These are phyloP conservation scores for Colletotrichum endophyticum DNA, from an alignment of 2,329 filamentous ascomycete species.

Conservation along the genomic window DNA sequence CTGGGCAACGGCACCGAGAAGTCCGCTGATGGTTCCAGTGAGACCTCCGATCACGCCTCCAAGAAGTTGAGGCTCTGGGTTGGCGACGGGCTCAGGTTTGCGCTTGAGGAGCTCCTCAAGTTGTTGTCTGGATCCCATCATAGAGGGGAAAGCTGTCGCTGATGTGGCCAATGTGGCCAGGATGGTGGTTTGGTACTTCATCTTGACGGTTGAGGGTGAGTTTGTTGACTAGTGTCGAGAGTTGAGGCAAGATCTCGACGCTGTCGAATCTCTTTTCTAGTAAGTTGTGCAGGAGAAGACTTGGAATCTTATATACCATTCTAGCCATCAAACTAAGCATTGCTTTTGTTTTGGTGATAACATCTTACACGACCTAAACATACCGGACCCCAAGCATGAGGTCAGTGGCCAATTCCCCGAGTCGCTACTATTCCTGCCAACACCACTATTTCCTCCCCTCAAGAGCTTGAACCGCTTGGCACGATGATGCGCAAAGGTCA, in stretches of 20 bases:
- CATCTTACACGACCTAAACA: background rate
- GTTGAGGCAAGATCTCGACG: background rate
- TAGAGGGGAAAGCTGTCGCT: constrained; percentile 1
- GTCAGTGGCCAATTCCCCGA: background rate
- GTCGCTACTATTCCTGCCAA: background rate
- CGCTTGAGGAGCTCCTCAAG: background rate
- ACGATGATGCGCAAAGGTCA: background rate
- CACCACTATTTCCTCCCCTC: background rate
- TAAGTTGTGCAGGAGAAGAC: too few relatives aligned
- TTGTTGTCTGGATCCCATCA: background rate
- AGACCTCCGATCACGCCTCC: background rate
- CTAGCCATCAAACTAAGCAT: background rate
- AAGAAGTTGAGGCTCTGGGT: background rate
- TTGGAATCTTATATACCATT: background rate
- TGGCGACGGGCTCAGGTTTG: background rate
- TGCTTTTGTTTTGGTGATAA: background rate
- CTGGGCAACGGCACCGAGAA: constrained; percentile 8
- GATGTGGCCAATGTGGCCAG: background rate
- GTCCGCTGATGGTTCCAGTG: background rate
- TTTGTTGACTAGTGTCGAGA: background rate
- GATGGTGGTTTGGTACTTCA: background rate
- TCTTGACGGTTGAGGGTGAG: background rate
- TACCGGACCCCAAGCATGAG: background rate
- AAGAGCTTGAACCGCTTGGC: background rate
- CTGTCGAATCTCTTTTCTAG: background rate